A percentile compares a stretch with the other conserved stretches of the same genome.
Conservation (phyloP, 768 basidiomycete genomes). For the Termitomyces sp. region DNA sequence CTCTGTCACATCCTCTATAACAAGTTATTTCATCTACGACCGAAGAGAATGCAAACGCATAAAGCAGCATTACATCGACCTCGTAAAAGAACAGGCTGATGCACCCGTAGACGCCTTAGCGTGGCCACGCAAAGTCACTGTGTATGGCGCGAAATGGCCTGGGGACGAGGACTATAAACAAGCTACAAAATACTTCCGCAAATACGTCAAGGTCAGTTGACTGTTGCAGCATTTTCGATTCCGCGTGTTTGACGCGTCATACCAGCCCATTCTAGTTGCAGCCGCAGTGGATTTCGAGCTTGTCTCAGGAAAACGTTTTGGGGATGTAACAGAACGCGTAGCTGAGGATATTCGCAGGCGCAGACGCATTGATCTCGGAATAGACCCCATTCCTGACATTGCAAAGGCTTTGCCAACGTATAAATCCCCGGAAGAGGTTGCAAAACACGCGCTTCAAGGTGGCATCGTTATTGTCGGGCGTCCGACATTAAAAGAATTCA, state of each 20-base stretch:
- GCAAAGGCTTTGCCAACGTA: slow-evolving; percentile 46
- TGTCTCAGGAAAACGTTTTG: slow-evolving; percentile 73
- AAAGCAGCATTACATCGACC: slow-evolving; percentile 70
- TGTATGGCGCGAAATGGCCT: slow-evolving; percentile 89
- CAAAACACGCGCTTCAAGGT: slow-evolving; percentile 64
- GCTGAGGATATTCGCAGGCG: slow-evolving; percentile 67
- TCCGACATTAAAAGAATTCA: slow-evolving; percentile 90
- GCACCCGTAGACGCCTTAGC: slow-evolving; percentile 59
- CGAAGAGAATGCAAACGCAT: slow-evolving; percentile 74
- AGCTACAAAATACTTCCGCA: slow-evolving; percentile 84
- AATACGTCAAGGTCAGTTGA: slow-evolving; percentile 86
- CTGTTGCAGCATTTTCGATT: slow-evolving; percentile 10
- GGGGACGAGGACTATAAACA: slow-evolving; percentile 91
- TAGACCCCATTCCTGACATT: slow-evolving; percentile 45
- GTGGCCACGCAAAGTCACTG: slow-evolving; percentile 71
- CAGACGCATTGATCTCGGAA: slow-evolving; percentile 59
- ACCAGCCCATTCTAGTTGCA: slow-evolving; percentile 87
- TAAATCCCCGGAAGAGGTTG: slow-evolving; percentile 44
- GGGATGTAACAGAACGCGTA: slow-evolving; percentile 76
- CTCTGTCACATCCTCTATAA: slow-evolving; percentile 60
- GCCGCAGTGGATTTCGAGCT: slow-evolving; percentile 92
- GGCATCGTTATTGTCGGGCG: slow-evolving; percentile 85
- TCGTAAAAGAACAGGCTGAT: slow-evolving; percentile 74
- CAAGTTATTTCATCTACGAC: slow-evolving; percentile 83
- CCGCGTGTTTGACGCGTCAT: slow-evolving; percentile 8